phyloP scores from a whole-genome alignment of 108 stramenopile genomes.

The Nitzschia sp. region DNA sequence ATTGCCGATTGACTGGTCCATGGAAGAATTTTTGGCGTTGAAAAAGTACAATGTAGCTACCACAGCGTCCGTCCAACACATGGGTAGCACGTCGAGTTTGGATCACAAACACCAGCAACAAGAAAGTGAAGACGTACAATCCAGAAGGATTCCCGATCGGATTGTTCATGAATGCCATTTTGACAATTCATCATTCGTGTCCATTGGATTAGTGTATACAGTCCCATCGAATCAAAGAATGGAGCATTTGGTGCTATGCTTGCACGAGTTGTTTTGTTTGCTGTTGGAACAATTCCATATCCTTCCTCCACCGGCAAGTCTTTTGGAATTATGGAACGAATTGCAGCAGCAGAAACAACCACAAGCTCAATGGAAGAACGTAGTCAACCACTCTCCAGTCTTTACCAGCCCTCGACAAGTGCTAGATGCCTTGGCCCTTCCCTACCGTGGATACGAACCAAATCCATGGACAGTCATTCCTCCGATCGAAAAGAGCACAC shows the following conservation, averaged over 20 bases:
- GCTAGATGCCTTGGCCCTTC: too few species aligned
- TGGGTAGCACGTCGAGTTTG: background rate
- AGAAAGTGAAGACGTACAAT: background rate
- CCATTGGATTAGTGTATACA: background rate
- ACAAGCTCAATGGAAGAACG: too few species aligned
- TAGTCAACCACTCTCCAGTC: too few species aligned
- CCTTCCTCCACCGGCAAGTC: background rate
- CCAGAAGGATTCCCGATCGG: background rate
- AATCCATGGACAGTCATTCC: too few species aligned
- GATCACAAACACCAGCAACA: too few species aligned
- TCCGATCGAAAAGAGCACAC: too few species aligned
- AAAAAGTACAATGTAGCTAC: background rate
- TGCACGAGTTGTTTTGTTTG: background rate
- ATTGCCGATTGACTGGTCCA: background rate
- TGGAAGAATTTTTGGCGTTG: background rate
- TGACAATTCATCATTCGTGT: background rate
- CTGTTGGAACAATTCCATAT: background rate
- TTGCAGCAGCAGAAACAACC: too few species aligned
- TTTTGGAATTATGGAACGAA: too few species aligned
- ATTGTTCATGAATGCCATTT: background rate
- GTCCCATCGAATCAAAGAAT: background rate
- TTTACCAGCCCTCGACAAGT: too few species aligned
- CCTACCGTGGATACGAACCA: too few species aligned
- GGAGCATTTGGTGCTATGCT: background rate
- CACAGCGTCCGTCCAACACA: background rate